Evolutionary conservation across 2,329 filamentous ascomycete genomes (phyloP).

Genomic region (Colletotrichum tamarilloi): DNA sequence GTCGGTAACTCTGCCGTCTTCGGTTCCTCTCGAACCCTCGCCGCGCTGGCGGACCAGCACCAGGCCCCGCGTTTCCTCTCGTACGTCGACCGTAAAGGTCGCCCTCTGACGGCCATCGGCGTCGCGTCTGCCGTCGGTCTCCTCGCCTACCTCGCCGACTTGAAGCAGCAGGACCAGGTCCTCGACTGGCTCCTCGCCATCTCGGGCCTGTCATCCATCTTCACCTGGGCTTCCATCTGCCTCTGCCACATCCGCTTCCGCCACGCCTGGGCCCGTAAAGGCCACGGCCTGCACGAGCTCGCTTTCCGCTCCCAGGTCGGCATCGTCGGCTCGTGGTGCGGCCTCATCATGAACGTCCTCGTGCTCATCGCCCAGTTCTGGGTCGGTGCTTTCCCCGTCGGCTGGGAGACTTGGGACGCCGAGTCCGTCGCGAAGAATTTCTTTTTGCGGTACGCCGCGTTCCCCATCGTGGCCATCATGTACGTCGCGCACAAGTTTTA

Average conservation of each 20-base stretch:
- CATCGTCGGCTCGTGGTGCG: slow-evolving; percentile 82
- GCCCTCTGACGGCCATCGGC: slow-evolving; percentile 79
- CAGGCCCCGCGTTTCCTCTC: slow-evolving; percentile 82
- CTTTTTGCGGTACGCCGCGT: slow-evolving; percentile 78
- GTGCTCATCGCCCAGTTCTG: slow-evolving; percentile 89
- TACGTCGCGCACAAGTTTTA: slow-evolving; percentile 82
- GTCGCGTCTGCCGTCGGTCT: slow-evolving; percentile 76
- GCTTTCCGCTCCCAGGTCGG: slow-evolving; percentile 86
- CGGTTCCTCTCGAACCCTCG: slow-evolving; percentile 89
- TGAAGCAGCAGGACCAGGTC: slow-evolving; percentile 66
- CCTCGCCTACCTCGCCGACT: slow-evolving; percentile 80
- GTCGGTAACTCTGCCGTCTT: slow-evolving; percentile 95
- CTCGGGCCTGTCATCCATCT: slow-evolving; percentile 76
- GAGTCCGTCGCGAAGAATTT: slow-evolving; percentile 69
- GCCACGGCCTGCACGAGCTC: slow-evolving; percentile 79
- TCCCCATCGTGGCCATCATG: slow-evolving; percentile 74
- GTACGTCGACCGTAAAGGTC: slow-evolving; percentile 86
- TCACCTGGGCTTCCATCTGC: slow-evolving; percentile 88
- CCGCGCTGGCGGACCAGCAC: slow-evolving; percentile 87
- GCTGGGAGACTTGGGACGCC: slow-evolving; percentile 57
- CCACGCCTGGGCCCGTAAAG: slow-evolving; percentile 76
- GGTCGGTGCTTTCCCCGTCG: slow-evolving; percentile 83
- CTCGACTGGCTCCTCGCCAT: slow-evolving; percentile 84
- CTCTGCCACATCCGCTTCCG: slow-evolving; percentile 95
- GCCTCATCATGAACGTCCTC: slow-evolving; percentile 78